Evolutionary conservation across 345 rosid genomes (phyloP), one percentile per base, ranked within the genome.

Genomic region (Acer saccharum): DNA sequence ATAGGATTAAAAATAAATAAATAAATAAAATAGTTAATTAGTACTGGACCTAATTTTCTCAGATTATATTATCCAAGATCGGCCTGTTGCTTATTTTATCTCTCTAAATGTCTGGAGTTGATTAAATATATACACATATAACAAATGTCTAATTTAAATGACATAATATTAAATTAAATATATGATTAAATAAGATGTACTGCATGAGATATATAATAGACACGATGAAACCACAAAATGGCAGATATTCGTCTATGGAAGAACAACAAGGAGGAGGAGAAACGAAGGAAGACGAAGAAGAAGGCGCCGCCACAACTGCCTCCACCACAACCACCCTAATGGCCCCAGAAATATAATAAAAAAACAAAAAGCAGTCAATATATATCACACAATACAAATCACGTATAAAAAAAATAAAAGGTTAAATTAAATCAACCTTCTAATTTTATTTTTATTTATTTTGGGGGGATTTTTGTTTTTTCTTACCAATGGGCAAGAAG

Each of bases 401-500:
- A 16, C 13, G 41, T 9, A 43, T 7, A 3, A 20, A 58, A 65
- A 7, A 48, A 14, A 2, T 7, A 50, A 12, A 50, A 46, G 29
- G 16, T 35, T 27, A 11, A 41, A 57, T n/a, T 39, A 54, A 54
- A 16, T 54, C 17, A 54, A 16, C 58, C n/a, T 54, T 54, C 17
- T 54, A 16, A 16, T 6, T 25, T 25, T 25, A 25, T 18, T 14
- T 52, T 2, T 0, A 3, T 35, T 3, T n/a, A 4, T n/a, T 57
- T 32, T 32, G 4, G 39, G 1, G 35, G 39, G 7, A 12, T 72
- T 71, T 10, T 20, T 43, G n/a, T 29, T 29, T 55, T 32, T 17
- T n/a, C 39, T 29, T 54, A 20, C 58, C 13, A 58, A 90, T 87
- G 94, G 94, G 92, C n/a, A 90, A 87, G 21, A 76, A 79, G 0